These are phyloP conservation scores for Peziza echinospora DNA, from an alignment of 495 filamentous ascomycete species.

Conservation along the genomic window DNA sequence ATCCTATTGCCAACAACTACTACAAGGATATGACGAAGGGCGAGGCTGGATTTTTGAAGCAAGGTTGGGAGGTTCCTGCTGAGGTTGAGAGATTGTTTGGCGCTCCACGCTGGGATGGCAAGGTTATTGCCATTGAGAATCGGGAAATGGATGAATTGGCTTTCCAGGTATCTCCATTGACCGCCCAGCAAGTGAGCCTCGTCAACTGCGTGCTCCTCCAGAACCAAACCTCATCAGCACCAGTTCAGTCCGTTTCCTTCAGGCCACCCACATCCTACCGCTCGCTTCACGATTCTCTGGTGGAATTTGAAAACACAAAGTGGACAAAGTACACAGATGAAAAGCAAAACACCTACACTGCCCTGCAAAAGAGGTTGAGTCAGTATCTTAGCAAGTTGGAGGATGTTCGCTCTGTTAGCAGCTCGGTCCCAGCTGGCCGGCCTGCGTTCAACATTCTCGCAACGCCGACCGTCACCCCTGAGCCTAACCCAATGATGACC, in stretches of 20 bases:
- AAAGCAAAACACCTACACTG: constrained; percentile 16
- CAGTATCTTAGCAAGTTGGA: not conserved
- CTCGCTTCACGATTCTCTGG: constrained; percentile 14
- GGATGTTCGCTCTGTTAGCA: constrained; percentile 8
- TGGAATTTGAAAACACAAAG: constrained; percentile 13
- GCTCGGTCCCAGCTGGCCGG: constrained; percentile 1
- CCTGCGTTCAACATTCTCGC: constrained; percentile 11
- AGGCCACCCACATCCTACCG: constrained; percentile 16
- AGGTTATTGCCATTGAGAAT: constrained; percentile 7
- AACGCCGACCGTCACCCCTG: constrained; percentile 9
- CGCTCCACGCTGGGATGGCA: not conserved
- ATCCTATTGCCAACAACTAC: constrained; percentile 16
- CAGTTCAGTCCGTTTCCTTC: constrained; percentile 17
- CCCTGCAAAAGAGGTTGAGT: constrained; percentile 11
- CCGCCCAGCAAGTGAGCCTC: constrained; percentile 14
- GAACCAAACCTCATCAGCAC: constrained; percentile 13
- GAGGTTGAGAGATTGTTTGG: constrained; percentile 16
- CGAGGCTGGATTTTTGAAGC: constrained; percentile 16
- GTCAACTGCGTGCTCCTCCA: constrained; percentile 20
- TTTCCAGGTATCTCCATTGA: constrained; percentile 15
- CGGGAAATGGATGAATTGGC: constrained; percentile 14
- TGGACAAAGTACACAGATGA: constrained; percentile 19
- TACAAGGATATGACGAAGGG: constrained; percentile 18
- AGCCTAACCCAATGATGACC: not conserved
- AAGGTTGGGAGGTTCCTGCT: constrained; percentile 11